Percentiles rank a stretch among this genome's conserved stretches.
Conservation (phyloP, 192 early-diverging fungal genomes). For the Chytriomyces sp. region DNA sequence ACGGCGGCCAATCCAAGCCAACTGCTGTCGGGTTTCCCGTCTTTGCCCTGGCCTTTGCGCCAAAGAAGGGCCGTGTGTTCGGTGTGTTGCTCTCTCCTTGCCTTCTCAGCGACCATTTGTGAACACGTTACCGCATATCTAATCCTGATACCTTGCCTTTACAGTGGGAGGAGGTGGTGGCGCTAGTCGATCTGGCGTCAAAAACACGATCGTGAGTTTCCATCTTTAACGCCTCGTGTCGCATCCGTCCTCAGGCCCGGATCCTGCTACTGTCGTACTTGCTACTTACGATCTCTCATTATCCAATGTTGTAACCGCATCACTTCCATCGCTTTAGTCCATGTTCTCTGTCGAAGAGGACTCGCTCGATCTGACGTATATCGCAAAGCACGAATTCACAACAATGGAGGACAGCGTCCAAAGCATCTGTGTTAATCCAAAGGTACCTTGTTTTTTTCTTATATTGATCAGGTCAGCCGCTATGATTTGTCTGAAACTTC, state of each 20-base stretch:
- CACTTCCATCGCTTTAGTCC: conserved; percentile 27
- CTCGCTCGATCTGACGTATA: conserved; percentile 38
- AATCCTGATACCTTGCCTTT: conserved; percentile 24
- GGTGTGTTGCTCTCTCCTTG: background rate
- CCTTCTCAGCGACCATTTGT: conserved; percentile 2
- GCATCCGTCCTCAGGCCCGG: too few relatives aligned
- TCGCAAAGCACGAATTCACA: conserved; percentile 45
- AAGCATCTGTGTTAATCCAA: conserved; percentile 79
- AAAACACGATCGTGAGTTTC: conserved; percentile 80
- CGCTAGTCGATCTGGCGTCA: conserved; percentile 75
- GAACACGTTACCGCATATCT: conserved; percentile 30
- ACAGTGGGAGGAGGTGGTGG: conserved; percentile 87
- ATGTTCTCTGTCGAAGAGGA: conserved; percentile 45
- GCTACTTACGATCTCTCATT: too few relatives aligned
- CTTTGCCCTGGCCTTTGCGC: conserved; percentile 50
- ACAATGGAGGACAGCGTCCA: conserved; percentile 84
- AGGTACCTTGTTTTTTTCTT: conserved; percentile 51
- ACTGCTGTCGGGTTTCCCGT: conserved; percentile 52
- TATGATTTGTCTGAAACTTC: background rate
- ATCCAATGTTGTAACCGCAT: too few relatives aligned
- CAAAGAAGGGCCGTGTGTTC: conserved; percentile 42
- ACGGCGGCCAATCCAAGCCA: background rate
- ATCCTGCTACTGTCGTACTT: too few relatives aligned
- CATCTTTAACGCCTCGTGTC: conserved; percentile 1
- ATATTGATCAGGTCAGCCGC: background rate